These are phyloP conservation scores for Entophlyctis luteolus DNA, from an alignment of 192 early-diverging fungal species.

Conservation along the genomic window DNA sequence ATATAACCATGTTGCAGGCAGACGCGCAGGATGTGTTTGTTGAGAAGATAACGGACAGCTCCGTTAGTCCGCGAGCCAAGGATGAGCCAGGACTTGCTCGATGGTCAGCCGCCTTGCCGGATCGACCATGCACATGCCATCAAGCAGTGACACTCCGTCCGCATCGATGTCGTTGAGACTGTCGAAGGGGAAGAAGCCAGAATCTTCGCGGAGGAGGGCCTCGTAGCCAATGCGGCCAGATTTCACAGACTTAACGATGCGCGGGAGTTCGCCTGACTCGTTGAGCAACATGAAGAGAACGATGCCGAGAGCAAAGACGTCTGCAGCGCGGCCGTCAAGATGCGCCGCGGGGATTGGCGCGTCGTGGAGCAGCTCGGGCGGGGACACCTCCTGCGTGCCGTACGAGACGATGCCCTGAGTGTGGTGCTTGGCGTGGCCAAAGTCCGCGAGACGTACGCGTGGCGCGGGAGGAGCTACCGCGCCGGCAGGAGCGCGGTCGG, in stretches of 20 bases:
- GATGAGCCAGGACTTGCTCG: slow-evolving; percentile 14
- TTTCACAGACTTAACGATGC: background rate
- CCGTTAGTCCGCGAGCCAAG: too few species aligned
- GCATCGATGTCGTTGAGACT: slow-evolving; percentile 3
- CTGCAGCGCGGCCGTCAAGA: background rate
- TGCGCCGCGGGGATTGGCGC: background rate
- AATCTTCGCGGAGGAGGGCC: background rate
- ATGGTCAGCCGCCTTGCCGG: background rate
- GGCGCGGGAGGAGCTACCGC: background rate
- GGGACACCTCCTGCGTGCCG: slow-evolving; percentile 4
- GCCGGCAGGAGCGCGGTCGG: background rate
- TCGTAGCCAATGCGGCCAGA: background rate
- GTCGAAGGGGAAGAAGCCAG: background rate
- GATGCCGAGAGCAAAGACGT: slow-evolving; percentile 23
- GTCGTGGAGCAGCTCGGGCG: slow-evolving; percentile 10
- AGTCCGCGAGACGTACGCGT: slow-evolving; percentile 3
- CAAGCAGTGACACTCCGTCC: background rate
- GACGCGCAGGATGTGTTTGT: too few species aligned
- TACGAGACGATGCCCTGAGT: background rate
- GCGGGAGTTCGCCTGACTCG: slow-evolving; percentile 5
- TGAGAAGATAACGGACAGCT: too few species aligned
- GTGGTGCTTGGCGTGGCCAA: slow-evolving; percentile 3
- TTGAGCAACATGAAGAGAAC: slow-evolving; percentile 1
- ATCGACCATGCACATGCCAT: slow-evolving; percentile 16
- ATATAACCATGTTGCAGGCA: too few species aligned